Conservation (phyloP, 2,329 filamentous ascomycete genomes). For the Cucurbitaria berberidis region DNA sequence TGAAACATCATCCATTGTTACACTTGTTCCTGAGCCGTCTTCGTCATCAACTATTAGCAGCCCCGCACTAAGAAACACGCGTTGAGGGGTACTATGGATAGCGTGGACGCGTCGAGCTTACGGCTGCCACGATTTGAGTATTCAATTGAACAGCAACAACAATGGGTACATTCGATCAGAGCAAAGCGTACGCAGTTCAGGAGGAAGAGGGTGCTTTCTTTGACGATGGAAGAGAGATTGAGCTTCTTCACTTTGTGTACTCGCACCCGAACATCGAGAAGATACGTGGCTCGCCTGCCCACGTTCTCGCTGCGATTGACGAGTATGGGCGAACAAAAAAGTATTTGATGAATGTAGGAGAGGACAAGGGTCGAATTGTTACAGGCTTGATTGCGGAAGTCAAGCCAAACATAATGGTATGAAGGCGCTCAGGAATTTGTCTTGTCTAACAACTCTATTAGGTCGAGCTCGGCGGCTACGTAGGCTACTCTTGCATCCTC, state of each 20-base stretch:
- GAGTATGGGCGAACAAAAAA: slow-evolving; percentile 69
- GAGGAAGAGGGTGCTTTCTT: slow-evolving; percentile 53
- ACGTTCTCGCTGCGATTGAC: slow-evolving; percentile 73
- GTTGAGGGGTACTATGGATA: slow-evolving; percentile 26
- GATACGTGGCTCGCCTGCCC: slow-evolving; percentile 67
- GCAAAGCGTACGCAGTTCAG: slow-evolving; percentile 56
- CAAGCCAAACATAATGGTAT: slow-evolving; percentile 70
- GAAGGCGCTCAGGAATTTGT: neutral
- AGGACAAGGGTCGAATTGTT: slow-evolving; percentile 75
- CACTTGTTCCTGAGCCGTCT: slow-evolving; percentile 21
- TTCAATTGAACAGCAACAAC: slow-evolving; percentile 20
- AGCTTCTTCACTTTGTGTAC: slow-evolving; percentile 74
- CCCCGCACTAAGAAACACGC: slow-evolving; percentile 35
- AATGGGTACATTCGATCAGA: slow-evolving; percentile 47
- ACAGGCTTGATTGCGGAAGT: slow-evolving; percentile 69
- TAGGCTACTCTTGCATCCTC: slow-evolving; percentile 80
- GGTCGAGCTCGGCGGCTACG: slow-evolving; percentile 80
- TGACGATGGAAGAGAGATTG: slow-evolving; percentile 76
- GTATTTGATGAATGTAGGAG: slow-evolving; percentile 81
- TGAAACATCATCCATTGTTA: slow-evolving; percentile 5
- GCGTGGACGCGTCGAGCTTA: slow-evolving; percentile 28
- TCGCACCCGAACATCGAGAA: slow-evolving; percentile 65
- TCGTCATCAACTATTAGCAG: slow-evolving; percentile 33
- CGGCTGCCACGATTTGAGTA: slow-evolving; percentile 12
- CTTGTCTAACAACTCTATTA: slow-evolving; percentile 24